phyloP scores from a whole-genome alignment of 805 yeast genomes.

The Ogataea paradorogensis region DNA sequence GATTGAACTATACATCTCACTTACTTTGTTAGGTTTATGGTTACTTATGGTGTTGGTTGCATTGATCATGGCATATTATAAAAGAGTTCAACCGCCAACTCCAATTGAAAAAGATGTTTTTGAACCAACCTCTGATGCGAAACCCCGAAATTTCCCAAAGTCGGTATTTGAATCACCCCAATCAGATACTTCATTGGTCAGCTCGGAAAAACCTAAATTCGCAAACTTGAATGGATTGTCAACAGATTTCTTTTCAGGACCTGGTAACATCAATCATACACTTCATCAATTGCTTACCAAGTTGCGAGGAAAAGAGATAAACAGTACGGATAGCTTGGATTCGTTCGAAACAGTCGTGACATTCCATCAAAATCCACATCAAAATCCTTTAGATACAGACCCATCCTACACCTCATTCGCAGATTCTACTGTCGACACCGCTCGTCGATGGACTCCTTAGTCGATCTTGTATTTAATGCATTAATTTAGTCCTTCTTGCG shows the following conservation, averaged over 20 bases:
- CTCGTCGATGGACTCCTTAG: slow-evolving; percentile 18
- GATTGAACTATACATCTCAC: slow-evolving; percentile 47
- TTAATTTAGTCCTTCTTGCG: slow-evolving; percentile 23
- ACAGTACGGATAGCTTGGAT: slow-evolving; percentile 1
- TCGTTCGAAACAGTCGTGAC: slow-evolving; percentile 8
- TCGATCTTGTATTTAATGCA: slow-evolving; percentile 3
- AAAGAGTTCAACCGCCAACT: not conserved
- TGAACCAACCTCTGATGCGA: not conserved
- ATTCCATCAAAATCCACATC: slow-evolving; percentile 1
- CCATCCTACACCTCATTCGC: slow-evolving; percentile 5
- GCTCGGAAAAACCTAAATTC: slow-evolving; percentile 3
- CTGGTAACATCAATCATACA: slow-evolving; percentile 21
- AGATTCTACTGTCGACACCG: slow-evolving; percentile 17
- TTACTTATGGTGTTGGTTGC: slow-evolving; percentile 35
- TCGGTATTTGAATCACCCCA: slow-evolving; percentile 1
- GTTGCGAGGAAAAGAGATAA: slow-evolving; percentile 6
- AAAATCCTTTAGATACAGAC: not conserved
- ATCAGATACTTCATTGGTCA: not conserved
- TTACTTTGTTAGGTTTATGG: slow-evolving; percentile 48
- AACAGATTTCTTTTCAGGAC: slow-evolving; percentile 14
- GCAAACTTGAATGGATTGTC: not conserved
- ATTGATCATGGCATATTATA: slow-evolving; percentile 11
- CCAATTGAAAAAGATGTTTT: not conserved
- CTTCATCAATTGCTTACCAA: slow-evolving; percentile 12
- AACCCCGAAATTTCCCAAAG: not conserved